These are phyloP conservation scores for Crucibulum laeve DNA, from an alignment of 768 basidiomycete species.

Conservation along the genomic window DNA sequence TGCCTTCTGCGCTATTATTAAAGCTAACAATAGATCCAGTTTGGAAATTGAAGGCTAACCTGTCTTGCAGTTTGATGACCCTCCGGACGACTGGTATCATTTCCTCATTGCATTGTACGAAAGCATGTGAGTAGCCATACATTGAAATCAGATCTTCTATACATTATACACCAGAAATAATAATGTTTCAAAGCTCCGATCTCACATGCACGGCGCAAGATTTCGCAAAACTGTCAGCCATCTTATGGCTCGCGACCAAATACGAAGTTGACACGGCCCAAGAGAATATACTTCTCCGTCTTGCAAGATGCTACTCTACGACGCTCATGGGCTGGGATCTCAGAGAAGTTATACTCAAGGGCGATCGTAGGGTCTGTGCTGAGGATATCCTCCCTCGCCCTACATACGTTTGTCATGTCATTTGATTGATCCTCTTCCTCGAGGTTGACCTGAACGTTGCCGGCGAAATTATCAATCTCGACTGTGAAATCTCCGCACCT, in stretches of 20 bases:
- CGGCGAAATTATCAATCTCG: constrained; percentile 66
- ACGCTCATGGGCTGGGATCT: constrained; percentile 63
- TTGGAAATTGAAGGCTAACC: constrained; percentile 52
- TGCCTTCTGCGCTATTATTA: constrained; percentile 38
- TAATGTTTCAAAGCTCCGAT: constrained; percentile 30
- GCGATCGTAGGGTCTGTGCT: constrained; percentile 59
- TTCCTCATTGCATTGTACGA: constrained; percentile 69
- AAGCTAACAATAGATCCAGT: constrained; percentile 20
- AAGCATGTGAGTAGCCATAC: constrained; percentile 48
- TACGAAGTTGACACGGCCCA: constrained; percentile 60
- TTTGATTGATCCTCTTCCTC: not conserved
- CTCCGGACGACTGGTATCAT: constrained; percentile 49
- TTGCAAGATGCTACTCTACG: constrained; percentile 55
- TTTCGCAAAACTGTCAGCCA: constrained; percentile 48
- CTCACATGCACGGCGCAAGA: constrained; percentile 43
- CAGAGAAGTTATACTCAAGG: constrained; percentile 59
- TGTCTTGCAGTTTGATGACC: constrained; percentile 50
- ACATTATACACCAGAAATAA: not conserved
- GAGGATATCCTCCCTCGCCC: constrained; percentile 58
- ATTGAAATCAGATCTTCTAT: too few species aligned
- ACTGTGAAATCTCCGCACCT: constrained; percentile 47
- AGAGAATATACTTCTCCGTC: constrained; percentile 47
- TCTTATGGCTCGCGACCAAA: constrained; percentile 61
- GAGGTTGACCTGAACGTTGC: constrained; percentile 7
- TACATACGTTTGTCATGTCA: constrained; percentile 40